Conservation (phyloP, 2,329 filamentous ascomycete species). For the Fusarium fujikuroi region DNA sequence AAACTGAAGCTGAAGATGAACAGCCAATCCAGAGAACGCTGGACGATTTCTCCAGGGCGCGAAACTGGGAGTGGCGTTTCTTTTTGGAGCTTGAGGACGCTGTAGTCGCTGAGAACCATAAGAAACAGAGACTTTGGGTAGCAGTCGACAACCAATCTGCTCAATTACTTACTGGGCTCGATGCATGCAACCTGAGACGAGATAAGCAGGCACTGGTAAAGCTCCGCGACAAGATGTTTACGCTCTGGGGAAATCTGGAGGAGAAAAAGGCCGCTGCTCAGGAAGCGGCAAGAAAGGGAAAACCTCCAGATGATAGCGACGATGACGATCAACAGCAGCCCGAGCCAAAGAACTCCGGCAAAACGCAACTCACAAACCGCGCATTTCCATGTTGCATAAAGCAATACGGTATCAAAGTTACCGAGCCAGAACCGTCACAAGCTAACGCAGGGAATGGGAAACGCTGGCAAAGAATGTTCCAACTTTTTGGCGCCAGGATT, state of each 20-base stretch:
- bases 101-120: conserved; percentile 43
- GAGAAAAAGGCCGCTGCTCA: conserved; percentile 58
- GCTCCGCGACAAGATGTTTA: conserved; percentile 77
- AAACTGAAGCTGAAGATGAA: conserved; percentile 21
- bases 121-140: conserved; percentile 69
- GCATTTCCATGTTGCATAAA: conserved; percentile 77
- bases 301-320: conserved; percentile 54
- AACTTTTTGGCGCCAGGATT: conserved; percentile 73
- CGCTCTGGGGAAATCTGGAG: conserved; percentile 87
- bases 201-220: conserved; percentile 58
- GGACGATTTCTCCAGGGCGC: conserved; percentile 39
- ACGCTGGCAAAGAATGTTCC: conserved; percentile 72
- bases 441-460: conserved; percentile 57
- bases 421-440: conserved; percentile 53
- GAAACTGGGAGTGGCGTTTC: conserved; percentile 85
- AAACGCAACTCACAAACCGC: conserved; percentile 56
- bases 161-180: conserved; percentile 59
- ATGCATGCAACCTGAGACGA: conserved; percentile 66
- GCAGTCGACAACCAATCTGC: conserved; percentile 70
- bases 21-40: conserved; percentile 33
- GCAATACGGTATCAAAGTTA: conserved; percentile 72
- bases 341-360: background rate
- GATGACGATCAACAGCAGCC: conserved; percentile 41
- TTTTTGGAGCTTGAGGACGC: conserved; percentile 81
- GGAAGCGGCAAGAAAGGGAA: conserved; percentile 43